phyloP scores from a whole-genome alignment of 1,284 basidiomycete genomes.

The Pterulicium gracile region DNA sequence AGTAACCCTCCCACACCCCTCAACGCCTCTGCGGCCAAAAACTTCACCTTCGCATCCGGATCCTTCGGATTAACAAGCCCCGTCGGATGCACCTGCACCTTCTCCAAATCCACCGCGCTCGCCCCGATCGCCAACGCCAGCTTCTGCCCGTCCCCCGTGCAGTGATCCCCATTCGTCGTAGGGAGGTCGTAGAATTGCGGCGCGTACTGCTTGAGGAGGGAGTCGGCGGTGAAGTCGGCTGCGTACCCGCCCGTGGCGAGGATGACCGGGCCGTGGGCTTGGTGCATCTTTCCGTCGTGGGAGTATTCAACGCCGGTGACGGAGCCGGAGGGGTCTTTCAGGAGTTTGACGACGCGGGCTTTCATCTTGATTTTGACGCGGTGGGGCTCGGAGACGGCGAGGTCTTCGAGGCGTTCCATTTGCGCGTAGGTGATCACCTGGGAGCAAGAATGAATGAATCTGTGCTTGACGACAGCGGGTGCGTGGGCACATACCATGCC shows the following conservation, averaged over 20 bases:
- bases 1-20: slow-evolving; percentile 94
- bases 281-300: slow-evolving; percentile 69
- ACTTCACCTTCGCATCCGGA: slow-evolving; percentile 87
- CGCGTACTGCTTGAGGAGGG: slow-evolving; percentile 83
- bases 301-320: slow-evolving; percentile 84
- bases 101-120: slow-evolving; percentile 88
- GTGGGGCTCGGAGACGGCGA: slow-evolving; percentile 74
- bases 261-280: slow-evolving; percentile 84
- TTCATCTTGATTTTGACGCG: slow-evolving; percentile 92
- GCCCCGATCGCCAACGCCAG: slow-evolving; percentile 85
- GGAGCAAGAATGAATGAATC: slow-evolving; percentile 5
- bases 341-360: slow-evolving; percentile 73
- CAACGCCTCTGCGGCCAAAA: slow-evolving; percentile 94
- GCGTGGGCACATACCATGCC: slow-evolving; percentile 60
- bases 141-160: slow-evolving; percentile 93
- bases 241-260: slow-evolving; percentile 97
- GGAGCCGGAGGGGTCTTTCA: slow-evolving; percentile 72
- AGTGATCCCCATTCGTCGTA: slow-evolving; percentile 94
- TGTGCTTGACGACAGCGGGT: slow-evolving; percentile 1
- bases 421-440: slow-evolving; percentile 92
- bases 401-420: slow-evolving; percentile 89
- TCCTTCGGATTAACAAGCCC: slow-evolving; percentile 97
- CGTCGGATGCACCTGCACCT: slow-evolving; percentile 97
- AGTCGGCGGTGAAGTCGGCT: slow-evolving; percentile 84
- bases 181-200: slow-evolving; percentile 90